Conservation (phyloP, 768 basidiomycete species). For the Tylopilus felleus region DNA sequence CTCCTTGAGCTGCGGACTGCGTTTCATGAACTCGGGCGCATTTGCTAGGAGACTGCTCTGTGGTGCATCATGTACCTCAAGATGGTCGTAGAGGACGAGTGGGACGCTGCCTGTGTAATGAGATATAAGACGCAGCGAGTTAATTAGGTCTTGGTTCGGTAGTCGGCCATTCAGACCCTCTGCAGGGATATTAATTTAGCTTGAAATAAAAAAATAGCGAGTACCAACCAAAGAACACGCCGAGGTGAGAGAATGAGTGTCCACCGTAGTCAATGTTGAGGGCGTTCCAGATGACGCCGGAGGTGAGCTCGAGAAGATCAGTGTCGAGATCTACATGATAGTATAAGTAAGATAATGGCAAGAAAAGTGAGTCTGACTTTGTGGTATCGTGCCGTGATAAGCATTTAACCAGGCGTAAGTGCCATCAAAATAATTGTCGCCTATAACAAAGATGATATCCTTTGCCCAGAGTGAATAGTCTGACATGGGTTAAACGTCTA, state of each 20-base stretch:
- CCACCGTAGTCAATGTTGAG: slow-evolving; percentile 94
- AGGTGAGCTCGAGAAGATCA: slow-evolving; percentile 58
- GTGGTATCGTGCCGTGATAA: slow-evolving; percentile 70
- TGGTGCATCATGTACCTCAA: slow-evolving; percentile 46
- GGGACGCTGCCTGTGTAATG: slow-evolving; percentile 73
- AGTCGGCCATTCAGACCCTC: slow-evolving; percentile 94
- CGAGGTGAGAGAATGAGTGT: slow-evolving; percentile 94
- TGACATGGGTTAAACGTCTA: slow-evolving; percentile 29
- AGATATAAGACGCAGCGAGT: slow-evolving; percentile 72
- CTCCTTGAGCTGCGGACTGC: slow-evolving; percentile 42
- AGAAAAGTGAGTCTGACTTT: slow-evolving; percentile 46
- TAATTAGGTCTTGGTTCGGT: slow-evolving; percentile 94
- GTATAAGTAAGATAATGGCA: not conserved
- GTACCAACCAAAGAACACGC: slow-evolving; percentile 86
- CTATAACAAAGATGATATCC: slow-evolving; percentile 86
- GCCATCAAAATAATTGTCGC: slow-evolving; percentile 86
- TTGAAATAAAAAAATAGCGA: not conserved
- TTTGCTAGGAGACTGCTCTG: slow-evolving; percentile 37
- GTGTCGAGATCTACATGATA: slow-evolving; percentile 54
- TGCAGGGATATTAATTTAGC: slow-evolving; percentile 30
- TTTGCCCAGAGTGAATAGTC: slow-evolving; percentile 93
- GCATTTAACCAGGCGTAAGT: slow-evolving; percentile 88
- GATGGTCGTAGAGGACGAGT: slow-evolving; percentile 75
- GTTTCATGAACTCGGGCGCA: slow-evolving; percentile 44
- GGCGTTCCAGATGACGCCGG: slow-evolving; percentile 95